Evolutionary conservation across 164 flowering plant genomes (phyloP).

Genomic region (Brasenia schreberi): DNA sequence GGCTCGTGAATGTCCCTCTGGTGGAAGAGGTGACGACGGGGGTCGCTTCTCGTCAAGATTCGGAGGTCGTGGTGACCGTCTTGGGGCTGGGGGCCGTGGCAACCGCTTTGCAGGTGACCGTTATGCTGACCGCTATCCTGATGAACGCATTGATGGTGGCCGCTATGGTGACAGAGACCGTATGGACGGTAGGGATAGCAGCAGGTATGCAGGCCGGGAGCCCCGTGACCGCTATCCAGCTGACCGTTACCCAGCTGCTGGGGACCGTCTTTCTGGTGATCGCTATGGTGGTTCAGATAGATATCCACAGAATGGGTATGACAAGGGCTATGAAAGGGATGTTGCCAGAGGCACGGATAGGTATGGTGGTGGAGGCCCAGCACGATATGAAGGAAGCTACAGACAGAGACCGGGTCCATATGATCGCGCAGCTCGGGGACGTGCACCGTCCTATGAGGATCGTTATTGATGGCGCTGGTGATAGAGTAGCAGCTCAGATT

Average conservation of each 20-base stretch:
- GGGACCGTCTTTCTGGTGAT: slow-evolving; percentile 49
- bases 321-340: slow-evolving; percentile 48
- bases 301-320: slow-evolving; percentile 52
- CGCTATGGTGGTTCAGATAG: slow-evolving; percentile 37
- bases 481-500: too few relatives aligned
- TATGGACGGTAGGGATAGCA: slow-evolving; percentile 43
- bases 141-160: slow-evolving; percentile 70
- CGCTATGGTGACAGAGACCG: slow-evolving; percentile 66
- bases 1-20: slow-evolving; percentile 89
- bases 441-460: slow-evolving; percentile 54
- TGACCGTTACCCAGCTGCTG: slow-evolving; percentile 15
- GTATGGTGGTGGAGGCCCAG: slow-evolving; percentile 54
- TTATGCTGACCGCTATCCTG: slow-evolving; percentile 49
- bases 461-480: slow-evolving; percentile 26
- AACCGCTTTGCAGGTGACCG: slow-evolving; percentile 77
- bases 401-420: slow-evolving; percentile 64
- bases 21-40: slow-evolving; percentile 47
- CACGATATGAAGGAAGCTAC: slow-evolving; percentile 53
- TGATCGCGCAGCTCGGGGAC: slow-evolving; percentile 64
- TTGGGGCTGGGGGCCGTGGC: slow-evolving; percentile 33
- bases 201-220: slow-evolving; percentile 26
- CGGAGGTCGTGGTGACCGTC: slow-evolving; percentile 14
- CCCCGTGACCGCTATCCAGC: slow-evolving; percentile 42
- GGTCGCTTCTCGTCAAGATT: slow-evolving; percentile 28
- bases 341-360: slow-evolving; percentile 37